Evolutionary conservation across 768 basidiomycete genomes (phyloP).

Genomic region (Leccinum disarticulatum): DNA sequence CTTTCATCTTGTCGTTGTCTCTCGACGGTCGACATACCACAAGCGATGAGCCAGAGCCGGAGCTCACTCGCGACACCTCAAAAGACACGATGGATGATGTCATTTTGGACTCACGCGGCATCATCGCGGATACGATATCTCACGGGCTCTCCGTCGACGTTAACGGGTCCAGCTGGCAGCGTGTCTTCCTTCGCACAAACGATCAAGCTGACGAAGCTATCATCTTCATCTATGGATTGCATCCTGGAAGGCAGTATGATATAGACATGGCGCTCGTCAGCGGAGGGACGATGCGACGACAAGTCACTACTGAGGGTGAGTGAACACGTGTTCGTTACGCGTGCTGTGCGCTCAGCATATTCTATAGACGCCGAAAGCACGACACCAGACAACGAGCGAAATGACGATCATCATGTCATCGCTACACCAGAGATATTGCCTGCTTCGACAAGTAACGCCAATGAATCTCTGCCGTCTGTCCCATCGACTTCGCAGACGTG

Average conservation of each 20-base stretch:
- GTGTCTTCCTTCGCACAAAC: conserved; percentile 76
- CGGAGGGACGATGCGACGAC: conserved; percentile 56
- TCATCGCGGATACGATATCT: conserved; percentile 66
- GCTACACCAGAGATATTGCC: conserved; percentile 15
- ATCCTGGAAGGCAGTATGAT: conserved; percentile 89
- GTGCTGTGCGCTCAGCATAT: conserved; percentile 6
- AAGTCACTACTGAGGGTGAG: conserved; percentile 68
- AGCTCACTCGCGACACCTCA: conserved; percentile 34
- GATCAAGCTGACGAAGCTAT: conserved; percentile 84
- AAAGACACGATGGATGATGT: conserved; percentile 37
- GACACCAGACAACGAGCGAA: conserved; percentile 22
- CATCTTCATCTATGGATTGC: conserved; percentile 86
- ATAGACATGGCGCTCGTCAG: conserved; percentile 79
- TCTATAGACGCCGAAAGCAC: conserved; percentile 23
- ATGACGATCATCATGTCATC: conserved; percentile 17
- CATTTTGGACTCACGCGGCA: conserved; percentile 35
- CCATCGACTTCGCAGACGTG: conserved; percentile 31
- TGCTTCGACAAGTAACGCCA: conserved; percentile 30
- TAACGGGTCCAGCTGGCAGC: conserved; percentile 76
- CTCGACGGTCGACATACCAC: conserved; percentile 32
- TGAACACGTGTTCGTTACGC: conserved; percentile 14
- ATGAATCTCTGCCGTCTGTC: conserved; percentile 16
- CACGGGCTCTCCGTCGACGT: conserved; percentile 79
- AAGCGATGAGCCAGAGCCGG: conserved; percentile 26
- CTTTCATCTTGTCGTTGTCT: conserved; percentile 67